Conservation (phyloP, 1,284 basidiomycete species). For the Cutaneotrichosporon spelunceum region DNA sequence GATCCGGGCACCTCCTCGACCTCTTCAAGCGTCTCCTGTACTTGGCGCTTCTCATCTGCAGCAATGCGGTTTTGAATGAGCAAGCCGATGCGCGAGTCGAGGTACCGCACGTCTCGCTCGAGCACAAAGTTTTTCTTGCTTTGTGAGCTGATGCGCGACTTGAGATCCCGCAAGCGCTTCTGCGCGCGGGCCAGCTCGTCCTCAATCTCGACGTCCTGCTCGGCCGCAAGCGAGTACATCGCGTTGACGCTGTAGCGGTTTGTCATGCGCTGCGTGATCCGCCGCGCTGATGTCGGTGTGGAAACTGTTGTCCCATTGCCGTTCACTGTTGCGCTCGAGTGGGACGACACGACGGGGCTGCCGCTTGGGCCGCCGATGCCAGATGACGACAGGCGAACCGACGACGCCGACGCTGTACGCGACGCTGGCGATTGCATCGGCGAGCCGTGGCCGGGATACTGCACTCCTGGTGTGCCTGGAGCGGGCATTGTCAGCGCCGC, state of each 20-base stretch:
- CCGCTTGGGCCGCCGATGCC: not conserved
- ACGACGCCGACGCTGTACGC: not conserved
- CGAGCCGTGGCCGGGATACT: not conserved
- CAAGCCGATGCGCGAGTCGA: slow-evolving; percentile 94
- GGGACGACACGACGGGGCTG: not conserved
- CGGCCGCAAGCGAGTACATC: slow-evolving; percentile 94
- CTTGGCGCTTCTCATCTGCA: slow-evolving; percentile 91
- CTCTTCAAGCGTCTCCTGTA: slow-evolving; percentile 90
- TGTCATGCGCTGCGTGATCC: slow-evolving; percentile 73
- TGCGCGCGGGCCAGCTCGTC: slow-evolving; percentile 97
- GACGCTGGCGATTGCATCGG: slow-evolving; percentile 1
- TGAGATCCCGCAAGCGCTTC: slow-evolving; percentile 90
- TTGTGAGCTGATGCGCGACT: slow-evolving; percentile 95
- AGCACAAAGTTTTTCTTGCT: slow-evolving; percentile 99
- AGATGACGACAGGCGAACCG: not conserved
- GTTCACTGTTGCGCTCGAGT: not conserved
- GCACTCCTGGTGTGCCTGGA: slow-evolving; percentile 11
- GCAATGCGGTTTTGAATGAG: slow-evolving; percentile 99
- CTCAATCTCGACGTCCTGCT: slow-evolving; percentile 97
- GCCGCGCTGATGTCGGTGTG: slow-evolving; percentile 21
- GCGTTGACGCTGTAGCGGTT: slow-evolving; percentile 96
- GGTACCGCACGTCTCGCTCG: slow-evolving; percentile 95
- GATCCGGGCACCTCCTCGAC: slow-evolving; percentile 72
- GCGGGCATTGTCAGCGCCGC: slow-evolving; percentile 23
- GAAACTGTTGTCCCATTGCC: slow-evolving; percentile 1